phyloP scores from a whole-genome alignment of 371 early-diverging fungal genomes.

The Blakeslea trispora region DNA sequence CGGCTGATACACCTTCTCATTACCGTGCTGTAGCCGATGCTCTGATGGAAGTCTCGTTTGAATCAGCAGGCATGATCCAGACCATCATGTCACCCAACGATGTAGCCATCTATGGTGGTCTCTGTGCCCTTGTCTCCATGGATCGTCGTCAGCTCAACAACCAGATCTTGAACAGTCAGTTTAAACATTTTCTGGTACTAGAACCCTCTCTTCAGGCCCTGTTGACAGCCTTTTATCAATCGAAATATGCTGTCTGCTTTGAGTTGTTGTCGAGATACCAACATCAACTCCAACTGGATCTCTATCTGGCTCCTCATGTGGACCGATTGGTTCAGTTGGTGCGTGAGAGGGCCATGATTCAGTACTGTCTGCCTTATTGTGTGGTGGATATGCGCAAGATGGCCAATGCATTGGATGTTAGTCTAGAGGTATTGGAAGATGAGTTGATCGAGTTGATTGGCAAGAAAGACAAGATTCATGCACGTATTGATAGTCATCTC shows the following conservation, averaged over 20 bases:
- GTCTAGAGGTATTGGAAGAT: conserved; percentile 62
- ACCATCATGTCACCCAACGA: conserved; percentile 75
- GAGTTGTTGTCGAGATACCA: conserved; percentile 67
- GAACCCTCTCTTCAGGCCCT: conserved; percentile 78
- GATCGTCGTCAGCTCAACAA: conserved; percentile 70
- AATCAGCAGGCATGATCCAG: conserved; percentile 47
- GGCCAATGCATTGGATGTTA: conserved; percentile 71
- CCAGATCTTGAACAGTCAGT: conserved; percentile 70
- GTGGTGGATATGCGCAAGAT: conserved; percentile 79
- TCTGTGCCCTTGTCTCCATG: conserved; percentile 81
- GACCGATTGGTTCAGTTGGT: conserved; percentile 67
- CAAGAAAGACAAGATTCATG: conserved; percentile 62
- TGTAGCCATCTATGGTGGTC: conserved; percentile 79
- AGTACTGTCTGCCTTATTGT: conserved; percentile 81
- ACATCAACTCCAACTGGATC: conserved; percentile 71
- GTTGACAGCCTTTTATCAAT: conserved; percentile 71
- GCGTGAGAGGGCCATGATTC: conserved; percentile 76
- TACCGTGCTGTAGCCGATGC: conserved; percentile 64
- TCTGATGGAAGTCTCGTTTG: conserved; percentile 70
- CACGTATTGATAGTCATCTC: conserved; percentile 82
- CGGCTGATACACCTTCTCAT: conserved; percentile 46
- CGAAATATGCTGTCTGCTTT: conserved; percentile 74
- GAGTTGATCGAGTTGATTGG: conserved; percentile 70
- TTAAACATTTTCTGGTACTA: conserved; percentile 78
- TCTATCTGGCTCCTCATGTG: conserved; percentile 72